phyloP scores from a whole-genome alignment of 2,329 filamentous ascomycete genomes.

The Fusarium sp. region DNA sequence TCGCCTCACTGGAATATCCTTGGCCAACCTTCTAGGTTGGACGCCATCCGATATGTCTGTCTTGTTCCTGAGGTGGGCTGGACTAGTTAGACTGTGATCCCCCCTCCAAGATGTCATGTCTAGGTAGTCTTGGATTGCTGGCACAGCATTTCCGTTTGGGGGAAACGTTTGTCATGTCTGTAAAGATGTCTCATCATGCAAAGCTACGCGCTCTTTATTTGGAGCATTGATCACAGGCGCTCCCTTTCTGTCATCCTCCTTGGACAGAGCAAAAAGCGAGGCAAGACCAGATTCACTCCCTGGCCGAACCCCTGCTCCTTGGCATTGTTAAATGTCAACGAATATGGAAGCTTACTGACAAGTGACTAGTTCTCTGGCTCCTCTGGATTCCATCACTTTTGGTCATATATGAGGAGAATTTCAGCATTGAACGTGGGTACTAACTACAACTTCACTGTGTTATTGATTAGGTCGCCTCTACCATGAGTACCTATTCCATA shows the following conservation, averaged over 20 bases:
- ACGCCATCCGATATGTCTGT: background rate
- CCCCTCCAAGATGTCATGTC: background rate
- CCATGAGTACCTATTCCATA: background rate
- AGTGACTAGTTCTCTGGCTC: background rate
- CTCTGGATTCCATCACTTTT: background rate
- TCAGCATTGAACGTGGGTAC: background rate
- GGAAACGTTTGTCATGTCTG: background rate
- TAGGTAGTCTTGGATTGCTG: background rate
- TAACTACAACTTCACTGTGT: background rate
- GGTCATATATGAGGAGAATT: background rate
- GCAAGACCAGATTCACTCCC: background rate
- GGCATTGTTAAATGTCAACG: conserved; percentile 16
- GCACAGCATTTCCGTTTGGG: conserved; percentile 2
- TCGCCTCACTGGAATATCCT: background rate
- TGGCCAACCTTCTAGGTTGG: background rate
- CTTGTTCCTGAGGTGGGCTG: conserved; percentile 10
- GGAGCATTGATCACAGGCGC: background rate
- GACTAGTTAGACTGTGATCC: background rate
- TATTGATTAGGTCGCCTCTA: background rate
- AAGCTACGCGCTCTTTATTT: conserved; percentile 9
- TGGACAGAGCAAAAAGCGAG: conserved; percentile 10
- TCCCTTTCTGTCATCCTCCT: background rate
- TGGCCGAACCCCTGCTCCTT: conserved; percentile 29
- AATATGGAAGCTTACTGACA: conserved; percentile 14
- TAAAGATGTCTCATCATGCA: conserved; percentile 3